Conservation (phyloP, 306 rosid species). For the Oemleria cerasiformis region DNA sequence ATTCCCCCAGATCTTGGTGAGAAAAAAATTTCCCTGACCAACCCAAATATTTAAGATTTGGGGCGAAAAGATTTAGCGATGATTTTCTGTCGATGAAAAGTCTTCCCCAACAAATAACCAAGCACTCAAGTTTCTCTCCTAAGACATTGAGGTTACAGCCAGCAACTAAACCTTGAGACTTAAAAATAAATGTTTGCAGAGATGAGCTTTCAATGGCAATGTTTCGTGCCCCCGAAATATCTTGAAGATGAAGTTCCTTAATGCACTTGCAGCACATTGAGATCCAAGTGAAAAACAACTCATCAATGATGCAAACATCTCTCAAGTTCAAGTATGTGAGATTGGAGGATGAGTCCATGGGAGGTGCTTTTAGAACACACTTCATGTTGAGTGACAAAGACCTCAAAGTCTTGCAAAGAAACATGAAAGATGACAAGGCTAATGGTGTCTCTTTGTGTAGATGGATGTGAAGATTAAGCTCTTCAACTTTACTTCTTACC, state of each 20-base stretch:
- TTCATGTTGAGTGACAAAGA: not conserved
- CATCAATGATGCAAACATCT: not conserved
- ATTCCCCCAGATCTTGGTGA: not conserved
- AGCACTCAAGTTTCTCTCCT: not conserved
- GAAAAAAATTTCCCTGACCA: not conserved
- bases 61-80: not conserved
- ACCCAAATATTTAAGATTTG: not conserved
- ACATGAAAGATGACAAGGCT: not conserved
- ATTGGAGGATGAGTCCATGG: not conserved
- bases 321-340: not conserved
- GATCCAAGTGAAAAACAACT: not conserved
- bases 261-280: slow-evolving; percentile 13
- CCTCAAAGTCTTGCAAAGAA: not conserved
- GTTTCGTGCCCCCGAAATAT: not conserved
- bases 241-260: not conserved
- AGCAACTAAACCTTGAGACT: too few relatives aligned
- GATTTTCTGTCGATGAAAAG: not conserved
- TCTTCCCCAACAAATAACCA: not conserved
- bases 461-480: not conserved
- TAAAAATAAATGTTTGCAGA: not conserved
- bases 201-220: slow-evolving; percentile 9
- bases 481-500: slow-evolving; percentile 7
- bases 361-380: not conserved
- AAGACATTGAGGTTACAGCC: not conserved
- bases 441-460: not conserved